Conservation (phyloP, 805 yeast genomes). For the Torulaspora franciscae region DNA sequence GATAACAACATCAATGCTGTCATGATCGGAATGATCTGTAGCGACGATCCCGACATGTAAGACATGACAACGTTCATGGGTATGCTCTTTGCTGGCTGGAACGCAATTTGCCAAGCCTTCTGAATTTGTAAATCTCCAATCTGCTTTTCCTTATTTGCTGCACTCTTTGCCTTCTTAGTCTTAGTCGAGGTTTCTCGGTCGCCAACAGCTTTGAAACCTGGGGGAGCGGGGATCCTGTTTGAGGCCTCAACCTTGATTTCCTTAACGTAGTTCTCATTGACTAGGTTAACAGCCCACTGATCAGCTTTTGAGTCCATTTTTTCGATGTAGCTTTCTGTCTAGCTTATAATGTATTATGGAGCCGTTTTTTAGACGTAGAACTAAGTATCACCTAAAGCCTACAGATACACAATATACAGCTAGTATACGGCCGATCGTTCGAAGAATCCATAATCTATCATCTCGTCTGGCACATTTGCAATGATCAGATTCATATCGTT, state of each 20-base stretch:
- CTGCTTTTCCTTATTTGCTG: constrained; percentile 6
- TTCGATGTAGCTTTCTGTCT: background rate
- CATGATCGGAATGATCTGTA: constrained; percentile 86
- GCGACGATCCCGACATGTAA: constrained; percentile 85
- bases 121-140: constrained; percentile 34
- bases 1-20: constrained; percentile 82
- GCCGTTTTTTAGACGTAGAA: background rate
- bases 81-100: constrained; percentile 75
- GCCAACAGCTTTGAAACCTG: constrained; percentile 22
- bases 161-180: constrained; percentile 5
- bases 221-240: constrained; percentile 25
- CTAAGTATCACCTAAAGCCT: background rate
- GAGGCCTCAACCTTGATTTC: constrained; percentile 5
- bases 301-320: constrained; percentile 10
- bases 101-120: constrained; percentile 84
- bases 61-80: constrained; percentile 90
- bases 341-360: background rate
- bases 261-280: constrained; percentile 15
- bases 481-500: constrained; percentile 8
- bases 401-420: background rate
- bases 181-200: constrained; percentile 8
- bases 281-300: constrained; percentile 20
- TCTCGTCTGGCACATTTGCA: constrained; percentile 8
- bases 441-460: constrained; percentile 10
- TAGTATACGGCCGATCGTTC: constrained; percentile 1